Percentiles rank a stretch among this genome's conserved stretches.
phyloP scores from a whole-genome alignment of 148 eudicot species.

The Dianthus caryophyllus region DNA sequence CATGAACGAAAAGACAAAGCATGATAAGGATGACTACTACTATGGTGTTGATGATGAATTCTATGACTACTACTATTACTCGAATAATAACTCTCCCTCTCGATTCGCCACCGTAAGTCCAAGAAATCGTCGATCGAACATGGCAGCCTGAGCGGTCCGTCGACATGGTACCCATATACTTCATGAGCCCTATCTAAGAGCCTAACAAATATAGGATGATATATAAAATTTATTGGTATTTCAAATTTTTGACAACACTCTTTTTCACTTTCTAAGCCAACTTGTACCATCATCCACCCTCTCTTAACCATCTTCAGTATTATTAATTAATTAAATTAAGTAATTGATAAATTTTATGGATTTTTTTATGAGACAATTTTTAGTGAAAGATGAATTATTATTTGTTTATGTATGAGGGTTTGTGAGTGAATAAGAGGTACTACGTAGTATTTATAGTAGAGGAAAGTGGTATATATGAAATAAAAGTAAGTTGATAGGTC shows the following conservation, averaged over 20 bases:
- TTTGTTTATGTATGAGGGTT: not conserved
- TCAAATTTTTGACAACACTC: slow-evolving; percentile 25
- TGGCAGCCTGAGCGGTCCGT: slow-evolving; percentile 46
- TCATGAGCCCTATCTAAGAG: slow-evolving; percentile 46
- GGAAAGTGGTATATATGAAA: not conserved
- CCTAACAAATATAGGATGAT: slow-evolving; percentile 38
- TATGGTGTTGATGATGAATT: slow-evolving; percentile 15
- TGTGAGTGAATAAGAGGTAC: not conserved
- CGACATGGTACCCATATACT: slow-evolving; percentile 41
- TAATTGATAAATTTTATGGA: not conserved
- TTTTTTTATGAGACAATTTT: not conserved
- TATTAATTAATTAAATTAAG: not conserved
- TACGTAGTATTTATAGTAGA: slow-evolving; percentile 21
- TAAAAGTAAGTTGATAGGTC: not conserved
- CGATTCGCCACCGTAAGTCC: slow-evolving; percentile 40
- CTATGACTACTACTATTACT: not conserved
- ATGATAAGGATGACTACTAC: slow-evolving; percentile 8
- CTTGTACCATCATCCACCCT: slow-evolving; percentile 40
- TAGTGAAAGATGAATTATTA: not conserved
- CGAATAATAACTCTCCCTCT: slow-evolving; percentile 15
- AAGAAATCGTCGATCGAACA: slow-evolving; percentile 53
- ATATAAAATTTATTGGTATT: slow-evolving; percentile 47
- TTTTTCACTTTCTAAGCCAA: slow-evolving; percentile 31
- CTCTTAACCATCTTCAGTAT: slow-evolving; percentile 38
- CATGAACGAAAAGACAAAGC: slow-evolving; percentile 39